phyloP scores from a whole-genome alignment of 169 alveolate species.

The Plasmodium vivax region DNA sequence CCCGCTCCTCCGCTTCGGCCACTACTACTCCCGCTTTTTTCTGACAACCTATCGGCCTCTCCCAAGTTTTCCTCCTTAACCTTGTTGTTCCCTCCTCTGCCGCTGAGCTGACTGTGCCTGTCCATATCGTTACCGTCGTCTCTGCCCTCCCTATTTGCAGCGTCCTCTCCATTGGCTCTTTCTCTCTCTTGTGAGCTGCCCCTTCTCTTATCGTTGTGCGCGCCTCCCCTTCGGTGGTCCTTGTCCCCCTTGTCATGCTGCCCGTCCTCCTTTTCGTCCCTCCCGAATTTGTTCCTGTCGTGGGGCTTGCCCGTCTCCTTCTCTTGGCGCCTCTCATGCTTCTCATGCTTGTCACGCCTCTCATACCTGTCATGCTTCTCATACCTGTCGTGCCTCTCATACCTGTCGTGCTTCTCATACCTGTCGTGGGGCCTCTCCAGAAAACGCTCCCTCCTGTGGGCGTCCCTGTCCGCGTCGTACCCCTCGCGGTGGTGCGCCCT shows the following conservation, averaged over 20 bases:
- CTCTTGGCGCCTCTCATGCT: no score
- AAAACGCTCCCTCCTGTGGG: neutral
- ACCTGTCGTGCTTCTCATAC: neutral
- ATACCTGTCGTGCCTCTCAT: neutral
- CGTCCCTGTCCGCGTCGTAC: neutral
- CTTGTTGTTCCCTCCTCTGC: constrained; percentile 3
- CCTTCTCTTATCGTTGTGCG: neutral
- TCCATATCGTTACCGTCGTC: neutral
- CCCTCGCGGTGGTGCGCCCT: neutral
- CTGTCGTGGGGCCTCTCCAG: neutral
- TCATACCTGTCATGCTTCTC: no score
- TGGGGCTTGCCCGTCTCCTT: no score
- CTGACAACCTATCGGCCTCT: neutral
- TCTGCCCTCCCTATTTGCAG: neutral
- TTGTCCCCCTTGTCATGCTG: neutral
- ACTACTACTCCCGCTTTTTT: neutral
- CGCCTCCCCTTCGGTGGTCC: neutral
- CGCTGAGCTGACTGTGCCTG: neutral
- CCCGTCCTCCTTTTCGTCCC: neutral
- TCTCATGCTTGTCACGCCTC: no score
- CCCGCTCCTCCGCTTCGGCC: neutral
- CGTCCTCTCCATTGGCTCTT: neutral
- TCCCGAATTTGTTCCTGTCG: neutral
- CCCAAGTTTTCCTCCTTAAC: neutral
- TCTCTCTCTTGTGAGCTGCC: neutral